Percentiles rank a stretch among this genome's conserved stretches.
These are phyloP conservation scores for Rhizopogon roseolus DNA, from an alignment of 768 basidiomycete genomes.

Conservation along the genomic window DNA sequence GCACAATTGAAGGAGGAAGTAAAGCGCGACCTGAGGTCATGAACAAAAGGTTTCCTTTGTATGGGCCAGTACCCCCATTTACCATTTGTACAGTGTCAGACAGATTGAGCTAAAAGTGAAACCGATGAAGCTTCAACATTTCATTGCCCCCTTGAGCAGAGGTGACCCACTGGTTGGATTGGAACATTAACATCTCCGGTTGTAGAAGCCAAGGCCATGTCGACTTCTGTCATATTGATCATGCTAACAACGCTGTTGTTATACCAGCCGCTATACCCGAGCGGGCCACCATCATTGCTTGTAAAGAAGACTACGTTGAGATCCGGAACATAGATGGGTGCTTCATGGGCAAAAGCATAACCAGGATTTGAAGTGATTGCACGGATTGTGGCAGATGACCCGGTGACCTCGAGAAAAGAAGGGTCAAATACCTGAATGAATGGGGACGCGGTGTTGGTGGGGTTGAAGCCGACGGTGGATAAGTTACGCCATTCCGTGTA, in stretches of 20 bases:
- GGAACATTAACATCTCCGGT: conserved; percentile 42
- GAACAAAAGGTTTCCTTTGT: conserved; percentile 52
- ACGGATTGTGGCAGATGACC: conserved; percentile 49
- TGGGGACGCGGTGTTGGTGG: conserved; percentile 51
- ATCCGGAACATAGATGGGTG: conserved; percentile 60
- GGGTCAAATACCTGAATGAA: conserved; percentile 56
- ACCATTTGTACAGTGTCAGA: conserved; percentile 62
- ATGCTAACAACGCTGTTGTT: conserved; percentile 61
- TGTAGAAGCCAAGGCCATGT: conserved; percentile 34
- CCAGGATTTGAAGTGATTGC: conserved; percentile 55
- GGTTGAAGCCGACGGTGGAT: conserved; percentile 48
- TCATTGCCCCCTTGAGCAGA: background rate
- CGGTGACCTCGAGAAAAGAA: conserved; percentile 57
- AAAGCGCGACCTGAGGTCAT: conserved; percentile 62
- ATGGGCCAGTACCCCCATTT: conserved; percentile 65
- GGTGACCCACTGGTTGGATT: conserved; percentile 32
- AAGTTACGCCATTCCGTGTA: conserved; percentile 32
- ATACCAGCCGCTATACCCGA: conserved; percentile 59
- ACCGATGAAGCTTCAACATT: conserved; percentile 4
- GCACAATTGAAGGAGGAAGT: conserved; percentile 55
- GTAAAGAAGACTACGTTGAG: conserved; percentile 73
- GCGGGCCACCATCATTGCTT: conserved; percentile 61
- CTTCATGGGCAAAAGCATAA: conserved; percentile 77
- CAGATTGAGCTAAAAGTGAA: conserved; percentile 44
- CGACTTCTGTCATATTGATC: conserved; percentile 56